These are phyloP conservation scores for Penicillium expansum DNA, from an alignment of 2,329 filamentous ascomycete species.

Conservation along the genomic window DNA sequence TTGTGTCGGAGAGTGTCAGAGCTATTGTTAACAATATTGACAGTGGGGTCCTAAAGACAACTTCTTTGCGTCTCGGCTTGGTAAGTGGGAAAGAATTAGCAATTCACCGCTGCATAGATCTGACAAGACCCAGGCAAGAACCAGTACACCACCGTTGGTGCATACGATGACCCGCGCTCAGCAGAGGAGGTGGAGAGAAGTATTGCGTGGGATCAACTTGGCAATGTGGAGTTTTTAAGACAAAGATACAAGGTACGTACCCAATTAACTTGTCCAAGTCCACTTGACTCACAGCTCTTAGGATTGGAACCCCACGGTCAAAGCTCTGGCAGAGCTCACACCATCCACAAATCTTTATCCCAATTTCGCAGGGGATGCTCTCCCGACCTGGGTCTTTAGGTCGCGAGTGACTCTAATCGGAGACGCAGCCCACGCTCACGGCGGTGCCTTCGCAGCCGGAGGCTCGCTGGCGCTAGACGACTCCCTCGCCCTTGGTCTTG, in stretches of 20 bases:
- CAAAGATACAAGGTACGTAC: constrained; percentile 25
- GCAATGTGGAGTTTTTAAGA: constrained; percentile 38
- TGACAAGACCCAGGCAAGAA: constrained; percentile 23
- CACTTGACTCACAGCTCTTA: constrained; percentile 22
- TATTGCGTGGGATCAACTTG: constrained; percentile 42
- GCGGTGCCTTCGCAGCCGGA: constrained; percentile 32
- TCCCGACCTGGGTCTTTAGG: constrained; percentile 45
- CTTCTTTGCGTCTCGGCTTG: constrained; percentile 47
- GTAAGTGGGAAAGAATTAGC: constrained; percentile 15
- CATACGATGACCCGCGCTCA: constrained; percentile 41
- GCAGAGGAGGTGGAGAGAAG: constrained; percentile 29
- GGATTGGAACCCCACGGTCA: constrained; percentile 46
- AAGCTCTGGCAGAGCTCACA: constrained; percentile 42
- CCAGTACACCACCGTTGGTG: constrained; percentile 46
- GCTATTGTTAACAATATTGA: background rate
- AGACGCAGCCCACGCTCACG: constrained; percentile 33
- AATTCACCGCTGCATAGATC: background rate
- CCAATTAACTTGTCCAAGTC: background rate
- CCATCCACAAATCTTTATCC: constrained; percentile 45
- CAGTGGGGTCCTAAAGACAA: constrained; percentile 45
- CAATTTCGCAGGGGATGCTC: constrained; percentile 42
- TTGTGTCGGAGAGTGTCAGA: background rate
- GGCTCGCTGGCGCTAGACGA: constrained; percentile 34
- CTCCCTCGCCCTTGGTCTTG: constrained; percentile 43
- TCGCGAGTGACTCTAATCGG: constrained; percentile 29